Conservation (phyloP, 1,139 yeast genomes). For the Candida neerlandica region DNA sequence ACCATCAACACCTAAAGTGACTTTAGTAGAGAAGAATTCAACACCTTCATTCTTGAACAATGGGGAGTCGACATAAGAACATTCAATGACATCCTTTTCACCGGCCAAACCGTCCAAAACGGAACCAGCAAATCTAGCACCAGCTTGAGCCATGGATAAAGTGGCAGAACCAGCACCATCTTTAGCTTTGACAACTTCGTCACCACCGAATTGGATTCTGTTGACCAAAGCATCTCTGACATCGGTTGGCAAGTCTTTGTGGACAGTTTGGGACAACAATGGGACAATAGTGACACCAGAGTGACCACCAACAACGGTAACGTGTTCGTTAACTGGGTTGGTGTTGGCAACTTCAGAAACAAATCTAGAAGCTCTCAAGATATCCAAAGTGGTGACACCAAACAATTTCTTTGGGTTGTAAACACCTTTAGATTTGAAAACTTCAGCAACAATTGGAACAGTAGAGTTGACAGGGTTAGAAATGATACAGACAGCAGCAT, state of each 20-base stretch:
- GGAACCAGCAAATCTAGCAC: conserved; percentile 72
- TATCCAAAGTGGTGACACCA: conserved; percentile 92
- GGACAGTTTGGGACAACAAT: conserved; percentile 67
- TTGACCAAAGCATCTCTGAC: conserved; percentile 70
- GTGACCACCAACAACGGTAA: conserved; percentile 96
- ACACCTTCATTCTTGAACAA: conserved; percentile 53
- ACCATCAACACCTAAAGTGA: conserved; percentile 61
- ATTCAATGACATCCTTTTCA: conserved; percentile 51
- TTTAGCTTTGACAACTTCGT: conserved; percentile 94
- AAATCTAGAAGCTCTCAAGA: conserved; percentile 87
- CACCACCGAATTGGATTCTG: conserved; percentile 97
- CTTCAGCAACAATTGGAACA: conserved; percentile 90
- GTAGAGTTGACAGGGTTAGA: conserved; percentile 97
- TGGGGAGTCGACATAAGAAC: conserved; percentile 53
- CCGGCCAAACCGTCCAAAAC: conserved; percentile 60
- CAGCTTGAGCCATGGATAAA: conserved; percentile 96
- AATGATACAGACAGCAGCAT: conserved; percentile 76
- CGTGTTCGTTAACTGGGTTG: conserved; percentile 60
- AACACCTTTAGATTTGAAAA: conserved; percentile 70
- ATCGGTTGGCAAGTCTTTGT: conserved; percentile 51
- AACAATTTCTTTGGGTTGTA: conserved; percentile 80
- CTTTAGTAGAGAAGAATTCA: conserved; percentile 67
- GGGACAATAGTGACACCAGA: conserved; percentile 96
- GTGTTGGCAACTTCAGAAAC: conserved; percentile 57
- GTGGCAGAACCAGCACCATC: conserved; percentile 96